These are phyloP conservation scores for Nakazawaea ishiwadae DNA, from an alignment of 805 yeast genomes.

Conservation along the genomic window DNA sequence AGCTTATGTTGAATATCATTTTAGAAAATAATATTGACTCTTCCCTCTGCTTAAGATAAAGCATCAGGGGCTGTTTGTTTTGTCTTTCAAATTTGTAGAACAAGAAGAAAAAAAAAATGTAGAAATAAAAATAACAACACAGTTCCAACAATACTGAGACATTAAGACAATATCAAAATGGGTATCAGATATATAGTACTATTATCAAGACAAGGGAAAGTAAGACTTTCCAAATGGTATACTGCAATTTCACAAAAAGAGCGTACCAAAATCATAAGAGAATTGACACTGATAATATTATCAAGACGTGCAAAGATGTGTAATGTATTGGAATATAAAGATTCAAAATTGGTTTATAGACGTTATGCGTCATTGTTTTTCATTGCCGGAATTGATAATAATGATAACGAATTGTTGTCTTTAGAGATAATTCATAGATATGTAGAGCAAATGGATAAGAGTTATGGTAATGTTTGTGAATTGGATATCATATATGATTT, in stretches of 20 bases:
- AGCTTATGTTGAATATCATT: too few species aligned
- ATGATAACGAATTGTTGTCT: slow-evolving; percentile 82
- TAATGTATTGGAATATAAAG: slow-evolving; percentile 83
- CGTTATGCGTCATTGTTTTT: slow-evolving; percentile 92
- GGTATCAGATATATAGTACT: slow-evolving; percentile 75
- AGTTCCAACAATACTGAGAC: too few species aligned
- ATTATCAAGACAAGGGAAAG: slow-evolving; percentile 92
- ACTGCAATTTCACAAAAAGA: slow-evolving; percentile 78
- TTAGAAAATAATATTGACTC: too few species aligned
- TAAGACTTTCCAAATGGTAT: slow-evolving; percentile 92
- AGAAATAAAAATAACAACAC: background rate
- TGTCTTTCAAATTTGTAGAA: too few species aligned
- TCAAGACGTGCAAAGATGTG: slow-evolving; percentile 92
- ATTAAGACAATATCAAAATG: too few species aligned
- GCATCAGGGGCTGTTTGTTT: background rate
- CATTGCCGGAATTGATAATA: slow-evolving; percentile 76
- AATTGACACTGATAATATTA: slow-evolving; percentile 79
- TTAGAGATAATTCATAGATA: slow-evolving; percentile 86
- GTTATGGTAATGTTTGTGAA: slow-evolving; percentile 95
- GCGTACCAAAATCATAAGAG: slow-evolving; percentile 77
- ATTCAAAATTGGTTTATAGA: slow-evolving; percentile 80
- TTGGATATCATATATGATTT: slow-evolving; percentile 95
- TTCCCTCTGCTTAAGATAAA: too few species aligned
- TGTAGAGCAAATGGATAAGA: slow-evolving; percentile 95
- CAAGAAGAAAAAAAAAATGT: background rate